Evolutionary conservation across 2,329 filamentous ascomycete genomes (phyloP).

Genomic region (Aschersonia sp.): DNA sequence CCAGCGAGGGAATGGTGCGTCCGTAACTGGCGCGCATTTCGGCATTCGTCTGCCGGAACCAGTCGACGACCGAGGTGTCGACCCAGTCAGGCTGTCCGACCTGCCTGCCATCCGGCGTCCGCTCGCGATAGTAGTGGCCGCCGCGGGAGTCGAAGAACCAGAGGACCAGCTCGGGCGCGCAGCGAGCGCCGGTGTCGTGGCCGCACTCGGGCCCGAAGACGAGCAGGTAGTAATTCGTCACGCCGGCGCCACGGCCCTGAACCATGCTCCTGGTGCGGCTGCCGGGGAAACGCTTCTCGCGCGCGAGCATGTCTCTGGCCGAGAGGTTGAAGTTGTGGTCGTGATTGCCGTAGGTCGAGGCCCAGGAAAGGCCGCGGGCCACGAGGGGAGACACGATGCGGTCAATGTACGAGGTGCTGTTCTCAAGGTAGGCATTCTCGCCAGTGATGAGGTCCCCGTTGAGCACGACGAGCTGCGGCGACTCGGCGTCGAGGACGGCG

Average conservation of each 20-base stretch:
- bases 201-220: constrained; percentile 23
- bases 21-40: constrained; percentile 14
- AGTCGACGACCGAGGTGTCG: constrained; percentile 25
- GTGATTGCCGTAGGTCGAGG: constrained; percentile 59
- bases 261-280: constrained; percentile 27
- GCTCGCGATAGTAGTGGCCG: constrained; percentile 33
- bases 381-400: constrained; percentile 43
- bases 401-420: constrained; percentile 42
- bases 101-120: constrained; percentile 12
- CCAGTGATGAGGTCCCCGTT: constrained; percentile 62
- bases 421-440: constrained; percentile 41
- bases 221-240: constrained; percentile 32
- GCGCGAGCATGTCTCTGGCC: constrained; percentile 24
- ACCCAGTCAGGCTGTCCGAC: constrained; percentile 29
- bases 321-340: constrained; percentile 46
- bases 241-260: constrained; percentile 16
- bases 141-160: constrained; percentile 62
- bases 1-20: constrained; percentile 26
- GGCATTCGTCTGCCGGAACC: constrained; percentile 23
- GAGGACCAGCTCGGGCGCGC: constrained; percentile 32
- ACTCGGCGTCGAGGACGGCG: constrained; percentile 40
- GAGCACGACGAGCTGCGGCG: constrained; percentile 46
- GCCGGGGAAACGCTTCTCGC: constrained; percentile 23
- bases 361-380: constrained; percentile 40
- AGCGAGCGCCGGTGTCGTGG: constrained; percentile 8